A percentile compares a stretch with the other conserved stretches of the same genome.
Evolutionary conservation across 176 grass and related monocot genomes (phyloP).

Genomic region (Aegilops longissima): DNA sequence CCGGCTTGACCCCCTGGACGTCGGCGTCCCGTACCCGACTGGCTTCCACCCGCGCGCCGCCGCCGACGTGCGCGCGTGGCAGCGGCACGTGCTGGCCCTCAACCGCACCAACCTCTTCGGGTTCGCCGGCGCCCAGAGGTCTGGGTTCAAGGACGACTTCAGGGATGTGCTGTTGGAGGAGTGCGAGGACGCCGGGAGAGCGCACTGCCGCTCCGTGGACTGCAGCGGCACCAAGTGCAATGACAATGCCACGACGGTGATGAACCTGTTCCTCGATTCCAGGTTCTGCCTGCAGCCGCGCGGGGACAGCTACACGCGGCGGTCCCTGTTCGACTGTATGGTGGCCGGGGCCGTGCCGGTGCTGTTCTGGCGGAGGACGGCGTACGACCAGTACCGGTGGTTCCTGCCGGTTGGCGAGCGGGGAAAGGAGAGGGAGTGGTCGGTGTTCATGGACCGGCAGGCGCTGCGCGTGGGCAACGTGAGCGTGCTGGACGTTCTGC

Average conservation of each 20-base stretch:
- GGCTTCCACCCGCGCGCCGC: conserved; percentile 68
- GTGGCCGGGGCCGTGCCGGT: conserved; percentile 85
- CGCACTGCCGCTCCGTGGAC: conserved; percentile 58
- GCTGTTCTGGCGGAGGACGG: conserved; percentile 76
- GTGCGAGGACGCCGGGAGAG: conserved; percentile 54
- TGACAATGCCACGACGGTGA: conserved; percentile 44
- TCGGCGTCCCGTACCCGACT: conserved; percentile 80
- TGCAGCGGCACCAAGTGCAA: conserved; percentile 53
- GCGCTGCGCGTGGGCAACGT: conserved; percentile 51
- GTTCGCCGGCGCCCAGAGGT: conserved; percentile 67
- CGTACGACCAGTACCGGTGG: conserved; percentile 82
- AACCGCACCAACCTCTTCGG: conserved; percentile 51
- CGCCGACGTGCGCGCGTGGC: conserved; percentile 66
- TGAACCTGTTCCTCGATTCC: conserved; percentile 75
- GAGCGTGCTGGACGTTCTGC: conserved; percentile 54
- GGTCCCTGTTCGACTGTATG: conserved; percentile 96
- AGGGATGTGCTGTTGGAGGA: conserved; percentile 59
- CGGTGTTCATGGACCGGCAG: conserved; percentile 81
- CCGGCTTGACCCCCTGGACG: conserved; percentile 50
- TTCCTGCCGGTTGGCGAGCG: conserved; percentile 36
- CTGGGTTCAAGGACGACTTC: conserved; percentile 72
- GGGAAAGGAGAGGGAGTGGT: conserved; percentile 62
- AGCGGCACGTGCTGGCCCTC: conserved; percentile 53
- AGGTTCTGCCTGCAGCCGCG: conserved; percentile 90
- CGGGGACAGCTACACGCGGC: conserved; percentile 88